phyloP scores from a whole-genome alignment of 352 stramenopile species.

The Pilasporangium apinafurcum region DNA sequence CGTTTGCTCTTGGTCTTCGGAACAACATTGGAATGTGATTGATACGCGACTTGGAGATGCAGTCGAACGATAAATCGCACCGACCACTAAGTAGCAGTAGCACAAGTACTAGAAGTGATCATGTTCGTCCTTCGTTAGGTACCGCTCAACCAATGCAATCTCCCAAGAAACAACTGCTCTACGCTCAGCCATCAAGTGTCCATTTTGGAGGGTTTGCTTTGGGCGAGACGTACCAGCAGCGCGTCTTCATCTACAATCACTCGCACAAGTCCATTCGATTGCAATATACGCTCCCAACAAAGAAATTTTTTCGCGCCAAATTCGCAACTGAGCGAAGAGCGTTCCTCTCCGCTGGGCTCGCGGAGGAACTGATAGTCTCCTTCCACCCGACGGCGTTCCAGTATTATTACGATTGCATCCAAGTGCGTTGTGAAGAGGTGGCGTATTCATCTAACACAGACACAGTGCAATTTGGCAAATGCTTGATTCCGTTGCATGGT shows the following conservation, averaged over 20 bases:
- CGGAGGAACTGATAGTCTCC: slow-evolving; percentile 67
- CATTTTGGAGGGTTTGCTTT: slow-evolving; percentile 86
- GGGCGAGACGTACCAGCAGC: slow-evolving; percentile 49
- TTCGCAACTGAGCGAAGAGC: slow-evolving; percentile 49
- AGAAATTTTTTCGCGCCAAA: slow-evolving; percentile 35
- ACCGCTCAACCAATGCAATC: slow-evolving; percentile 13
- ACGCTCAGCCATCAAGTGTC: slow-evolving; percentile 52
- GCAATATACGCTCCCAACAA: slow-evolving; percentile 53
- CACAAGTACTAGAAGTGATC: neutral
- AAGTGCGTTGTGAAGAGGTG: slow-evolving; percentile 67
- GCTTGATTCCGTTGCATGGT: slow-evolving; percentile 77
- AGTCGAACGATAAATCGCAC: neutral
- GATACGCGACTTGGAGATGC: neutral
- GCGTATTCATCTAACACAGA: slow-evolving; percentile 54
- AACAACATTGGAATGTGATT: neutral
- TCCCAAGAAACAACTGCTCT: slow-evolving; percentile 39
- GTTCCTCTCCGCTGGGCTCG: slow-evolving; percentile 68
- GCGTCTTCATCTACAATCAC: slow-evolving; percentile 73
- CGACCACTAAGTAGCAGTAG: neutral
- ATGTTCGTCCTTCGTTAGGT: too few relatives aligned
- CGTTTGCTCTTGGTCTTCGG: neutral
- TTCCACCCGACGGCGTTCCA: slow-evolving; percentile 71
- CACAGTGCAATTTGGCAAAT: slow-evolving; percentile 22
- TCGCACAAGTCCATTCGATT: slow-evolving; percentile 61
- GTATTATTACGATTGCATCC: slow-evolving; percentile 89